Base-by-base conservation (phyloP, 2,329 filamentous ascomycete species). In the Penicillium paneum region DNA sequence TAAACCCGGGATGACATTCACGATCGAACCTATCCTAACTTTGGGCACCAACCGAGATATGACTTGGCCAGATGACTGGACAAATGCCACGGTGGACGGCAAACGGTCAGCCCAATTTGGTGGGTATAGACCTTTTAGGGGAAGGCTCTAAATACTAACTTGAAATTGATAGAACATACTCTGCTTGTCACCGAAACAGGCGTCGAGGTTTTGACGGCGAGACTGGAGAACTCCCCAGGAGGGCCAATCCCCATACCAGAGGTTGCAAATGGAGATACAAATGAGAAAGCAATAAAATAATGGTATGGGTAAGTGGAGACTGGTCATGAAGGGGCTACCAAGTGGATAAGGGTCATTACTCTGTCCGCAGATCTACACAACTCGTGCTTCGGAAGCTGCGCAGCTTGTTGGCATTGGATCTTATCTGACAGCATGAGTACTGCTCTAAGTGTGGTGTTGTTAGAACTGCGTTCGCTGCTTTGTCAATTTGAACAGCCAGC, bases 51-150 rank as follows among this genome's bases (percentile, higher is more conserved):
- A 92, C 71, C 83, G 83, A 60, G 92, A 96, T 67, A 86, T 91
- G 70, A 96, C 90, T 1, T 97, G 92, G 92, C 92, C 92, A 0
- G 92, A 97, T 72, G 89, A 96, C 76, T 97, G 92, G 92, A 97
- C 92, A 0, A 94, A 90, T 72, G 88, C 89, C 3, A 97, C 92
- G 0, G 83, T 86, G 56, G 92, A 97, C 70, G 92, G 92, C 39
- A 90, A 88, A 76, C 81, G 83, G 70, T 93, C 91, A 13, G 92
- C 92, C n/a, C 92, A 97, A 69, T 97, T 97, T 84, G 65, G 64
- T 68, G 26, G 3, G 64, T 63, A 44, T 21, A 46, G 24, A 39
- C 32, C n/a, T 31, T 46, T 17, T 5, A 52, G 3, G 38, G 5
- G 46, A 4, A 19, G 24, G 13, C 15, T 21, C 15, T n/a, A 12